Conservation (phyloP, 2,329 filamentous ascomycete species). For the Apiospora sp. region DNA sequence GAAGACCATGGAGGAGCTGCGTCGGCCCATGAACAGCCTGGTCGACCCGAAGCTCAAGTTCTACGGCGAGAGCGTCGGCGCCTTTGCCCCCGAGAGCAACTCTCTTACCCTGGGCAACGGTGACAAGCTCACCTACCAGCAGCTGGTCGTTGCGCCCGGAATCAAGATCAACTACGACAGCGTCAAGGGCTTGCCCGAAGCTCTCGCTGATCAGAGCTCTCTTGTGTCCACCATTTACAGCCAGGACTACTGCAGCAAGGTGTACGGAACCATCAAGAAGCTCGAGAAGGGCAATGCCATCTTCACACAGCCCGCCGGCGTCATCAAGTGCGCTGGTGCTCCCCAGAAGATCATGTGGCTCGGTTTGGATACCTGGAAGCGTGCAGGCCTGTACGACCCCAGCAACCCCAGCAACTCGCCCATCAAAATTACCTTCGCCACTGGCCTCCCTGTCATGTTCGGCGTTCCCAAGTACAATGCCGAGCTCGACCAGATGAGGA, state of each 20-base stretch:
- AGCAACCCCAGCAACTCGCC: slow-evolving; percentile 25
- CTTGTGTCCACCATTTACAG: slow-evolving; percentile 49
- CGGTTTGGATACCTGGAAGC: slow-evolving; percentile 48
- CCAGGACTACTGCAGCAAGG: slow-evolving; percentile 44
- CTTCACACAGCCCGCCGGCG: slow-evolving; percentile 48
- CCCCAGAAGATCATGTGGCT: slow-evolving; percentile 52
- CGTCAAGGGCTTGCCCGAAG: slow-evolving; percentile 44
- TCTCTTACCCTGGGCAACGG: slow-evolving; percentile 45
- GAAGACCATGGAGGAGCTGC: slow-evolving; percentile 39
- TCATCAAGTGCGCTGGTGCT: slow-evolving; percentile 50
- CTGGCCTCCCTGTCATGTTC: slow-evolving; percentile 47
- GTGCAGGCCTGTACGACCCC: slow-evolving; percentile 41
- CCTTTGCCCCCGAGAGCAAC: slow-evolving; percentile 47
- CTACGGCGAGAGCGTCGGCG: slow-evolving; percentile 44
- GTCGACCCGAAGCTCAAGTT: slow-evolving; percentile 46
- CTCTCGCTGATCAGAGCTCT: slow-evolving; percentile 43
- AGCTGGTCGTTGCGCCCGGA: slow-evolving; percentile 47
- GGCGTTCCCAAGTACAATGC: slow-evolving; percentile 48
- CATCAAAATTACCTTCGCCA: slow-evolving; percentile 46
- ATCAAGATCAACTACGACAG: slow-evolving; percentile 46
- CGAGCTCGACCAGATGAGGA: slow-evolving; percentile 44
- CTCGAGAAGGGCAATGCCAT: slow-evolving; percentile 47
- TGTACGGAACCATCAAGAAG: slow-evolving; percentile 45
- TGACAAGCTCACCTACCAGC: slow-evolving; percentile 47
- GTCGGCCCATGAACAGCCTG: slow-evolving; percentile 39